Percentiles rank a stretch among this genome's conserved stretches.
Evolutionary conservation across 75 land plant genomes (phyloP).

Genomic region (Gnetum montanum): DNA sequence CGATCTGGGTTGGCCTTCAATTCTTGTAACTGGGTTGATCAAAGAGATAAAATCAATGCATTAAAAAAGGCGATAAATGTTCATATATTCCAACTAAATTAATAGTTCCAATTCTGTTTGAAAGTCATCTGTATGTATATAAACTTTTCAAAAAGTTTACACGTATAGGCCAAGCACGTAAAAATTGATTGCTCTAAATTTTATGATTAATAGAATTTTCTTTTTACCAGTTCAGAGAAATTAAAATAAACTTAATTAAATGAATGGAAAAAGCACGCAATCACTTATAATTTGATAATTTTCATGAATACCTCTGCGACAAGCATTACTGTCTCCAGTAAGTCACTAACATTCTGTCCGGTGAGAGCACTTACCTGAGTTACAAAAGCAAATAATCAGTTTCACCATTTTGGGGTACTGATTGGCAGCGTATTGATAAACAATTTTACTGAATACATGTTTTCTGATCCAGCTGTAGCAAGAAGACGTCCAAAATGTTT

Average conservation of each 20-base stretch:
- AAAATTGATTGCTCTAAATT: no score
- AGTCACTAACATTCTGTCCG: slow-evolving; percentile 73
- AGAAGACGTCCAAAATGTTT: not conserved
- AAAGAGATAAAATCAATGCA: not conserved
- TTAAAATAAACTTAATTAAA: no score
- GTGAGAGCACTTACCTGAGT: slow-evolving; percentile 91
- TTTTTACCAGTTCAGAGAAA: no score
- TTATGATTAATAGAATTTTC: no score
- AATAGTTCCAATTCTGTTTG: not conserved
- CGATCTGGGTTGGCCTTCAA: slow-evolving; percentile 93
- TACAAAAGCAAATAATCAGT: slow-evolving; percentile 1
- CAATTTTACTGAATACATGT: no score
- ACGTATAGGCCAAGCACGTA: no score
- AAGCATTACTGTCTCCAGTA: slow-evolving; percentile 91
- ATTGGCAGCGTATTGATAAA: no score
- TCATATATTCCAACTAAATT: not conserved
- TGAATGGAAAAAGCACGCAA: no score
- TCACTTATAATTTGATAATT: no score
- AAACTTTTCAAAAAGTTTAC: no score
- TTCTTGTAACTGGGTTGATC: slow-evolving; percentile 84
- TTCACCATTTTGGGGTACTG: no score
- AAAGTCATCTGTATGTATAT: not conserved
- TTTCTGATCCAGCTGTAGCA: not conserved
- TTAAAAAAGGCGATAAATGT: not conserved
- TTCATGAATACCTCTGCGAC: slow-evolving; percentile 77